Conservation (phyloP, 768 basidiomycete genomes). For the Jaapia argillacea region DNA sequence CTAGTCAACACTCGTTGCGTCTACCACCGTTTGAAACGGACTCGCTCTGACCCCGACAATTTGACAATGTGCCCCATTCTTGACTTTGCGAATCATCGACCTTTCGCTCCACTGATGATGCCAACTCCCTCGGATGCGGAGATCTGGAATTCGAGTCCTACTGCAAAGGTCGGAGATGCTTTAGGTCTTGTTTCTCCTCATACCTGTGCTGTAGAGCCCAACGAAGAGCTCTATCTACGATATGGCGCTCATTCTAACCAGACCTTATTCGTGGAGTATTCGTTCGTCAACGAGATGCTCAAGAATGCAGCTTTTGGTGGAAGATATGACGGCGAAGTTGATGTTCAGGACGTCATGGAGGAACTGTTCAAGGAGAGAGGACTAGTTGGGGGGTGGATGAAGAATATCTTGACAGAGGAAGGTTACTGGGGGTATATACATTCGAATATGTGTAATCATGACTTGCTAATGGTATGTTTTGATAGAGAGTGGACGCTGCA, state of each 20-base stretch:
- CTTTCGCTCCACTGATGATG: constrained; percentile 28
- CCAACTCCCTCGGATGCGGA: constrained; percentile 26
- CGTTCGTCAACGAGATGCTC: constrained; percentile 50
- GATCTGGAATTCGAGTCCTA: constrained; percentile 24
- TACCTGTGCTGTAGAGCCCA: constrained; percentile 27
- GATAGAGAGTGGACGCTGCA: constrained; percentile 77
- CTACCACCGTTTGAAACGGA: constrained; percentile 47
- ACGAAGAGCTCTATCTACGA: constrained; percentile 63
- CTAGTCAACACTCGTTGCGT: constrained; percentile 91
- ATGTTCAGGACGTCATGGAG: constrained; percentile 47
- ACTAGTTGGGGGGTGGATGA: constrained; percentile 34
- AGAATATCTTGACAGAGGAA: constrained; percentile 41
- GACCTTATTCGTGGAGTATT: constrained; percentile 82
- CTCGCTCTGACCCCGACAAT: constrained; percentile 55
- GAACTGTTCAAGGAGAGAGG: constrained; percentile 35
- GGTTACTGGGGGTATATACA: constrained; percentile 83
- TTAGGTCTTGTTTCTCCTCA: constrained; percentile 43
- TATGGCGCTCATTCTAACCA: constrained; percentile 79
- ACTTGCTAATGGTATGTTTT: constrained; percentile 1
- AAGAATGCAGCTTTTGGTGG: constrained; percentile 17
- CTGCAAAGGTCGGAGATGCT: constrained; percentile 29
- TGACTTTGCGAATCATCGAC: constrained; percentile 82
- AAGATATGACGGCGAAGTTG: constrained; percentile 41
- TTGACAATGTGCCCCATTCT: constrained; percentile 82
- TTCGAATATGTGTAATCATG: constrained; percentile 1